Base-by-base conservation (phyloP, 306 rosid species). In the Acacia crassicarpa region DNA sequence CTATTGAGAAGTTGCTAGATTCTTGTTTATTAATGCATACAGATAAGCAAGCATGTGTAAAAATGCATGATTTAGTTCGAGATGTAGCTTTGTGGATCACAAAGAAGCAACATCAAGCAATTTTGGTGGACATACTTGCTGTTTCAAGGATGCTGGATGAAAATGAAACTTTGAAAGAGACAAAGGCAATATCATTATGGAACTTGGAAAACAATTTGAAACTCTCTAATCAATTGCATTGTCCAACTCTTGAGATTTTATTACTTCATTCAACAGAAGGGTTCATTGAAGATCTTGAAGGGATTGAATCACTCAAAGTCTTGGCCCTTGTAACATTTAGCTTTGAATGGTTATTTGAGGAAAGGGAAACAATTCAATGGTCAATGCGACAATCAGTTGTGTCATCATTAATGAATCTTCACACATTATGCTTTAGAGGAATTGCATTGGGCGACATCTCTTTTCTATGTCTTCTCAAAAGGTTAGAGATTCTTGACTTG, bases 31-130 rank as follows among this genome's bases (percentile, higher is more conserved):
- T 78, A 1, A 48, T 78, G 32, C 15, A 20, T 17, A 6, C 8
- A 2, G 2, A 0, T 19, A 0, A 0, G 0, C 15, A 7, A 13
- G 63, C 30, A 56, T 56, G 10, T n/a, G 63, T 56, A 1, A 78
- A 32, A 48, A 20, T 78, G 48, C 81, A 78, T 33, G 74, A 78
- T 4, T 1, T 78, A 1, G 74, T 66, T 67, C 38, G 49, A 0
- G 35, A 78, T 63, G 49, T 78, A 2, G 81, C 49, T 8, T 66
- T 78, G 22, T 66, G 74, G 81, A 48, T 66, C 2, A 22, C 65
- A 66, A 2, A 23, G 6, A 7, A 65, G 12, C 13, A 9, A 8
- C 0, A 19, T 30, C 32, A 78, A 27, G 74, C 3, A 78, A 3
- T 27, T 4, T 1, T 27, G 51, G 8, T 78, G 15, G 13, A 4